A percentile compares a stretch with the other conserved stretches of the same genome.
Conservation (phyloP, 352 stramenopile genomes). For the Globisporangium lucens region DNA sequence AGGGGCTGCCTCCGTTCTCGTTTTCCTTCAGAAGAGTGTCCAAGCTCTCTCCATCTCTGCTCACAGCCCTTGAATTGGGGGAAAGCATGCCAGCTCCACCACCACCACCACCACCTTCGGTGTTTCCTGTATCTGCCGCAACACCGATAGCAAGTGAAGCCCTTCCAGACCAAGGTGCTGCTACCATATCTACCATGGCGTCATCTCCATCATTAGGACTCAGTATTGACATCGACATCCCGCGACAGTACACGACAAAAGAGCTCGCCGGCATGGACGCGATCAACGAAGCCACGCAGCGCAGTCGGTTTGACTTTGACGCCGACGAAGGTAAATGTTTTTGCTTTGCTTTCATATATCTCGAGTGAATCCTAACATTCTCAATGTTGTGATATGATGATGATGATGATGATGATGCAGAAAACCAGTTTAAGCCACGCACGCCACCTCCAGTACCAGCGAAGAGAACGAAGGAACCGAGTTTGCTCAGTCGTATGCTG, state of each 20-base stretch:
- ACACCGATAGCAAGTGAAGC: background rate
- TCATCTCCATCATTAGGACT: background rate
- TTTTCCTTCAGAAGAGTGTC: constrained; percentile 3
- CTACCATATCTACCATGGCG: background rate
- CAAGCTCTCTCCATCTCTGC: constrained; percentile 6
- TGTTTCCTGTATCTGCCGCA: background rate
- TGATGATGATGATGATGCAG: background rate
- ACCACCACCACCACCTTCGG: background rate
- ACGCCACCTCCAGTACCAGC: background rate
- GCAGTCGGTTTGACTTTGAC: constrained; percentile 30
- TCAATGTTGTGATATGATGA: background rate
- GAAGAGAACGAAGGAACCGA: constrained; percentile 5
- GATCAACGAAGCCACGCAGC: constrained; percentile 26
- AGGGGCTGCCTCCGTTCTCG: constrained; percentile 5
- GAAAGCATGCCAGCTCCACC: background rate
- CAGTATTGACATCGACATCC: background rate
- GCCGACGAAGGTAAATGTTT: constrained; percentile 18
- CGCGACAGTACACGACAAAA: constrained; percentile 11
- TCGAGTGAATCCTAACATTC: too few relatives aligned
- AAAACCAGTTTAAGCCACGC: constrained; percentile 13
- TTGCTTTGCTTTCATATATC: background rate
- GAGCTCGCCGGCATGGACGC: constrained; percentile 27
- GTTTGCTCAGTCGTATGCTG: constrained; percentile 16
- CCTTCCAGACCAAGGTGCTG: background rate
- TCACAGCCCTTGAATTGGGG: constrained; percentile 1